Base-by-base conservation (phyloP, 352 stramenopile genomes). In the Pseudoperonospora humuli region DNA sequence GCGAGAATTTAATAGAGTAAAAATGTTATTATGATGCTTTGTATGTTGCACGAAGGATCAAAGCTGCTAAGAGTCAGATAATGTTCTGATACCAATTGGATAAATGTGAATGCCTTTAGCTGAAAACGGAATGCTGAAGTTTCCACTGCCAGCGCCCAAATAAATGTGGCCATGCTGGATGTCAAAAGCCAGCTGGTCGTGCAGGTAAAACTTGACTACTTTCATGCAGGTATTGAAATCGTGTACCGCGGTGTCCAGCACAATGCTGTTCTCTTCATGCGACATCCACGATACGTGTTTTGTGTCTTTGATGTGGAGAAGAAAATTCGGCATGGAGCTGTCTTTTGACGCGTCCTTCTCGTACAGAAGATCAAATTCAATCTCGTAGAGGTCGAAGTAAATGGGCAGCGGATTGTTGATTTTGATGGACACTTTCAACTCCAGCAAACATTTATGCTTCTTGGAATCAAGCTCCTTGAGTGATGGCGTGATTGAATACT, bases 331-430 rank as follows among this genome's bases (percentile, higher is more conserved):
- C 3, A 21, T 34, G 2, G 33, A 34, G 15, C 7, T 39, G 18
- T 43, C 17, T 19, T 39, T 47, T n/a, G 28, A 23, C 7, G 32
- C n/a, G 39, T 42, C 37, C 34, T 57, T 66, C 45, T 70, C 67
- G 50, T 88, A 92, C 7, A 84, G 45, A 13, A 92, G 39, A 28
- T 92, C 69, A 13, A 89, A 73, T 40, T 83, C 58, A 11, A 89
- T 61, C 9, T 60, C 57, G 27, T 75, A 84, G 10, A 92, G 69
- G 38, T 85, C 62, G 23, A 92, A 81, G 29, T 71, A 57, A 44
- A 92, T 84, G 24, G 80, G 80, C 24, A 92, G 52, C 14, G 80
- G 80, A 52, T 92, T 90, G 67, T 88, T 70, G 42, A 90, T 67
- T 28, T 60, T 71, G 32, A 92, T 69, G n/a, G 49, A 50, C 32